A percentile compares a stretch with the other conserved stretches of the same genome.
Evolutionary conservation across 2,329 filamentous ascomycete species (phyloP).

Genomic region (Colletotrichum spinosum): DNA sequence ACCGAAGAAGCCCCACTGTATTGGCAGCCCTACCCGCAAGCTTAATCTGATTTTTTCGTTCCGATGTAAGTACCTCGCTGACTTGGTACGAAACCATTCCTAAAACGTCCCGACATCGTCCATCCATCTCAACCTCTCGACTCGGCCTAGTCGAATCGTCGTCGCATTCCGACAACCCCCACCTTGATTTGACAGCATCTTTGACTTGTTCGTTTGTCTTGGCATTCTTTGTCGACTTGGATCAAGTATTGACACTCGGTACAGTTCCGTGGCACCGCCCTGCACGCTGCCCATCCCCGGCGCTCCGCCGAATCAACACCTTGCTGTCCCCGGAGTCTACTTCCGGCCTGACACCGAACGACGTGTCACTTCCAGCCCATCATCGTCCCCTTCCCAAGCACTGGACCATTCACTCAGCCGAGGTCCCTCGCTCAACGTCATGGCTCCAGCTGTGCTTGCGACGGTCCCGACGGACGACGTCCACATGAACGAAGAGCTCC

Average conservation of each 20-base stretch:
- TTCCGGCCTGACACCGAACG: neutral
- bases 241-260: neutral
- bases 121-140: neutral
- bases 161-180: neutral
- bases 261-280: neutral
- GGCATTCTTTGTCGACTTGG: conserved; percentile 4
- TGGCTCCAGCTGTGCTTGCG: too few species aligned
- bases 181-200: neutral
- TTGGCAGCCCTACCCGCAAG: conserved; percentile 33
- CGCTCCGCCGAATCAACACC: neutral
- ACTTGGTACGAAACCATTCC: too few species aligned
- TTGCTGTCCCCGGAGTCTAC: neutral
- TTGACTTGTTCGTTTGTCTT: neutral
- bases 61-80: neutral
- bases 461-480: too few species aligned
- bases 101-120: conserved; percentile 5
- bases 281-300: neutral
- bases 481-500: too few species aligned
- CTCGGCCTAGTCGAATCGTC: neutral
- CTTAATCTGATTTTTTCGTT: conserved; percentile 31
- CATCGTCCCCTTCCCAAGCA: too few species aligned
- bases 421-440: too few species aligned
- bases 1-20: conserved; percentile 20
- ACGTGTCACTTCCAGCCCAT: too few species aligned
- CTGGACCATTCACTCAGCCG: too few species aligned